These are phyloP conservation scores for Parsonsia alboflavescens DNA, from an alignment of 257 asterid genomes.

Conservation along the genomic window DNA sequence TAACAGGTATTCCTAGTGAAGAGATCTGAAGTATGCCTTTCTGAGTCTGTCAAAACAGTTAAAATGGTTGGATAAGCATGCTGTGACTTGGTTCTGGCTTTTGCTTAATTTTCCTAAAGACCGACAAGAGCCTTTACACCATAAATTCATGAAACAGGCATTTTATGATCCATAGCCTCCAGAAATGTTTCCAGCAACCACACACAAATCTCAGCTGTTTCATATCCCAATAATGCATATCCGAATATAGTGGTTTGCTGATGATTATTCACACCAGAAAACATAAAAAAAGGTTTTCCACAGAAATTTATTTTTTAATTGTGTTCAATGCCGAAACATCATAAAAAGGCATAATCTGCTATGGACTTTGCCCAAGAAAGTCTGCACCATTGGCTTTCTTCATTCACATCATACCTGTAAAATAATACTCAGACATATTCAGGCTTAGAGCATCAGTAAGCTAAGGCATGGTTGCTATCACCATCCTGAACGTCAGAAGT, in stretches of 20 bases:
- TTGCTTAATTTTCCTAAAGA: slow-evolving; percentile 3
- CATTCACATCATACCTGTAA: slow-evolving; percentile 1
- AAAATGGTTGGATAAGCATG: not conserved
- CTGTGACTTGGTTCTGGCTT: slow-evolving; percentile 1
- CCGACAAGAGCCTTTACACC: slow-evolving; percentile 8
- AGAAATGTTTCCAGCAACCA: slow-evolving; percentile 14
- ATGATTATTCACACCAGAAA: slow-evolving; percentile 7
- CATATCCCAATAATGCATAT: slow-evolving; percentile 17
- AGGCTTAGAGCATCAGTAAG: not conserved
- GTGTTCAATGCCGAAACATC: no score
- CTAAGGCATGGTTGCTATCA: not conserved
- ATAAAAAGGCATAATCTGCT: slow-evolving; percentile 10
- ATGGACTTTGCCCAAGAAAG: slow-evolving; percentile 7
- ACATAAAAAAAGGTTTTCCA: not conserved
- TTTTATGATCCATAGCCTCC: slow-evolving; percentile 11
- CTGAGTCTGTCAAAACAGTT: slow-evolving; percentile 2
- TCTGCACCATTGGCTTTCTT: slow-evolving; percentile 1
- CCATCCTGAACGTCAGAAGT: slow-evolving; percentile 2
- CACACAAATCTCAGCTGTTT: slow-evolving; percentile 8
- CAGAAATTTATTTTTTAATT: no score
- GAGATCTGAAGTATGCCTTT: slow-evolving; percentile 7
- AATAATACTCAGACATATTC: slow-evolving; percentile 6
- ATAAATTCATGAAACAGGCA: slow-evolving; percentile 5
- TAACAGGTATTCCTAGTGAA: not conserved
- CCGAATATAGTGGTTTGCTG: slow-evolving; percentile 14